Conservation (phyloP, 306 rosid genomes). For the Medicago arabica region DNA sequence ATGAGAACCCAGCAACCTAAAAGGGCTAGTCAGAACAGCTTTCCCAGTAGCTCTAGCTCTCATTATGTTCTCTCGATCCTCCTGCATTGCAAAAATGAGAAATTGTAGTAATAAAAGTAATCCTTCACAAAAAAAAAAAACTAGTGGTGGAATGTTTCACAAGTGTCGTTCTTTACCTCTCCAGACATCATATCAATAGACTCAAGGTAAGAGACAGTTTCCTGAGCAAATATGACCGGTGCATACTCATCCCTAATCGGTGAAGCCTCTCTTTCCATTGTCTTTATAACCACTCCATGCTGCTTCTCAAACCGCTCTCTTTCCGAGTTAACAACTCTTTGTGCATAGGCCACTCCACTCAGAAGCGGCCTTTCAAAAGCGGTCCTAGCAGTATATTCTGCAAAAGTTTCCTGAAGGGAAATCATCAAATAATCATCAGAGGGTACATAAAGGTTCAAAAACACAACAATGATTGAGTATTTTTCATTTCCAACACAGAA, state of each 20-base stretch:
- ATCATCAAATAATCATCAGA: not conserved
- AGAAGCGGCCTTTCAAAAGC: conserved; percentile 94
- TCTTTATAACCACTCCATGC: conserved; percentile 92
- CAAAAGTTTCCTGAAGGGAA: conserved; percentile 80
- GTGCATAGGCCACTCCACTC: conserved; percentile 97
- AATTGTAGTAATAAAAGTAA: not conserved
- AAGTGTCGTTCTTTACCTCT: conserved; percentile 62
- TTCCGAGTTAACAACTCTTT: conserved; percentile 76
- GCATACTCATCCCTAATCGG: conserved; percentile 92
- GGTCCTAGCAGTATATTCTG: conserved; percentile 92
- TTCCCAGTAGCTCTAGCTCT: conserved; percentile 98
- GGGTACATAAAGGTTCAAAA: conserved; percentile 21
- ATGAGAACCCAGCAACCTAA: conserved; percentile 86
- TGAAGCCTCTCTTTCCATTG: conserved; percentile 85
- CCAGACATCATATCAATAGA: conserved; percentile 99
- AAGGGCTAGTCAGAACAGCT: conserved; percentile 97
- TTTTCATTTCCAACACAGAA: not conserved
- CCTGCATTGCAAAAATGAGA: conserved; percentile 59
- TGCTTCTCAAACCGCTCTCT: conserved; percentile 80
- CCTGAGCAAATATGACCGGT: conserved; percentile 91
- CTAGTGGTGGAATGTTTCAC: not conserved
- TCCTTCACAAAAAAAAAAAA: conserved; percentile 7
- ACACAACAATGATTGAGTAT: not conserved
- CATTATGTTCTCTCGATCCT: conserved; percentile 92
- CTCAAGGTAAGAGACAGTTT: conserved; percentile 86